Evolutionary conservation across 2,329 filamentous ascomycete genomes (phyloP), one percentile per base, ranked within the genome.

Genomic region (Pestalotiopsis fici): DNA sequence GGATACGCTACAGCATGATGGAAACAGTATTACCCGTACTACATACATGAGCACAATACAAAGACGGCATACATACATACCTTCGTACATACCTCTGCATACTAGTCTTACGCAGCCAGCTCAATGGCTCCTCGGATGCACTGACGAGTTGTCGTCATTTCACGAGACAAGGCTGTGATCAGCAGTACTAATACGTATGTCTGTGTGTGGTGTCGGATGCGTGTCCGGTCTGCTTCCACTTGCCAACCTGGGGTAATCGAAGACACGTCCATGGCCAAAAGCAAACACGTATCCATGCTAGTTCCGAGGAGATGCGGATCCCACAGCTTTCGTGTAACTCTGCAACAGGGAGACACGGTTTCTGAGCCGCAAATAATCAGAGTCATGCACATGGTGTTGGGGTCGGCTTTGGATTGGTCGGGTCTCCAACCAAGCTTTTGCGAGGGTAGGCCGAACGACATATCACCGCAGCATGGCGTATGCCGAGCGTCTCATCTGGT

Each of bases 261-360:
- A 15, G 43, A 50, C 55, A 13, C 7, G 6, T 59, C 55, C 27
- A 2, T 31, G 12, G 28, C 59, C 59, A 61, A 39, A 61, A 15
- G n/a, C 5, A 35, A 25, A 43, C 18, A 56, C 25, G 11, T 7
- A 64, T 56, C 28, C 43, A 21, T 54, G 43, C 47, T 65, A 28
- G 50, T 28, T 65, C 63, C 63, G 54, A 57, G 63, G 63, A 65
- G 47, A 59, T 65, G 54, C 37, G 56, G 50, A 59, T 57, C 54
- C 28, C 54, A 31, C 27, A 50, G 25, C 57, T 13, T 23, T 37
- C 21, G 63, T 65, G 63, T 39, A 37, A 65, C 63, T 25, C 62
- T 64, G 47, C 43, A 27, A 23, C 18, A 43, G 6, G 39, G 18
- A 55, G n/a, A 23, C 35, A 64, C 21, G 28, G 25, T 27, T 64